Evolutionary conservation across 345 rosid species (phyloP).

Genomic region (Citrus reticulata): DNA sequence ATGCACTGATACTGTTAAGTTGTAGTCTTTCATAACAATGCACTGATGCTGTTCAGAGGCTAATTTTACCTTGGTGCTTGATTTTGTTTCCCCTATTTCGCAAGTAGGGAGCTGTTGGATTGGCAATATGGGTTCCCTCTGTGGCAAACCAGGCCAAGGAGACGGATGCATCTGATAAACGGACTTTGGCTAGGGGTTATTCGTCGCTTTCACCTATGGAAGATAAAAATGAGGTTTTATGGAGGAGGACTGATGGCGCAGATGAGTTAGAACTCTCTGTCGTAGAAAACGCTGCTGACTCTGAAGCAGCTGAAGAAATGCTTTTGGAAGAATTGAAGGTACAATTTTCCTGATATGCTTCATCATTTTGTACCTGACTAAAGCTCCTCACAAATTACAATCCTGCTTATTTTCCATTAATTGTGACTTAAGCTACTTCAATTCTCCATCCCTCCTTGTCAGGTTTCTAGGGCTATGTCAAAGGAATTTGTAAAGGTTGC

Average conservation of each 20-base stretch:
- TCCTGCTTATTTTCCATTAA: neutral
- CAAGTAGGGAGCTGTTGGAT: conserved; percentile 91
- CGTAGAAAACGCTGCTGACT: conserved; percentile 45
- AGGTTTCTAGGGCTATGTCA: conserved; percentile 83
- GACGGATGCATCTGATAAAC: conserved; percentile 55
- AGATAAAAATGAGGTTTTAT: conserved; percentile 38
- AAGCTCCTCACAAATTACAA: conserved; percentile 1
- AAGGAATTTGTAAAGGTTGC: conserved; percentile 66
- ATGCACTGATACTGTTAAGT: neutral
- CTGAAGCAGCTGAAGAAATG: conserved; percentile 55
- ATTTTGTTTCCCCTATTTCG: conserved; percentile 11
- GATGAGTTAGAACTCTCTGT: conserved; percentile 63
- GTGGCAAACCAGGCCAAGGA: conserved; percentile 83
- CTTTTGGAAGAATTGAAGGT: conserved; percentile 80
- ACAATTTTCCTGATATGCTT: neutral
- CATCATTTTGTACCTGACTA: neutral
- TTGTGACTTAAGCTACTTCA: neutral
- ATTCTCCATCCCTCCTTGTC: conserved; percentile 13
- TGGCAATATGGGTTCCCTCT: conserved; percentile 99
- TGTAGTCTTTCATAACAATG: neutral
- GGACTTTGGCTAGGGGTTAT: conserved; percentile 59
- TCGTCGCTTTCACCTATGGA: conserved; percentile 58
- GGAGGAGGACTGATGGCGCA: conserved; percentile 40
- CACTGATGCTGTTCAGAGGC: neutral
- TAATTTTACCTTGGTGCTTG: neutral